Evolutionary conservation across 1,284 basidiomycete genomes (phyloP), one percentile per base, ranked within the genome.

Genomic region (Pseudozyma sp.): DNA sequence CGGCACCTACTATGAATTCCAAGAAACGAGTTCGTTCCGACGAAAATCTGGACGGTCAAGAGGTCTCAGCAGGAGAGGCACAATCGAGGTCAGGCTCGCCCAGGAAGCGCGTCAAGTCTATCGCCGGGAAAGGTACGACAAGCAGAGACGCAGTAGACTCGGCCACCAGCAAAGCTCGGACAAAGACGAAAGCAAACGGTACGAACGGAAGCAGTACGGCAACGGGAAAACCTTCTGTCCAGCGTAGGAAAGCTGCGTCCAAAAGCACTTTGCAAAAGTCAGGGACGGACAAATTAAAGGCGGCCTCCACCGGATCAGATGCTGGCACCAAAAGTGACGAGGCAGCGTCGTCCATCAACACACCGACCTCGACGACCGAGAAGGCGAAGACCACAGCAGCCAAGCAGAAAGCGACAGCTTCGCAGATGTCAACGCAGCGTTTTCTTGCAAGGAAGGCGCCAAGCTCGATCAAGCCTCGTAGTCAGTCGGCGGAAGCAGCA

Each of bases 1-100:
- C 37, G 14, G 11, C 35, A 5, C n/a, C 33, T 7, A 19, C 24
- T 29, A 30, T 33, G n/a, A 55, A 44, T 9, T 42, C 53, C 8
- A 63, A 56, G 48, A 69, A 69, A 56, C 60, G 67, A 14, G 46
- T 47, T 30, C 55, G 56, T 4, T 29, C 56, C 3, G 55, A 56
- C 14, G 48, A 52, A 4, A 35, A 10, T 13, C 11, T 34, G 14
- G 53, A 47, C n/a, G 46, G 13, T 3, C 35, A 42, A 30, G 19
- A 1, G 13, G 33, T 30, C 2, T 46, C 51, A 19, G 29, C 45
- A 14, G 37, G 3, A 7, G 24, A 19, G 11, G 14, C 42, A 5
- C 19, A 39, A 5, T 31, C 49, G 19, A 16, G 34, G 13, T 42
- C 44, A 13, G 30, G 30, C 7, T 56, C 68, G 17, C 54, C 57